Evolutionary conservation across 1,139 yeast species (phyloP).

Genomic region (Geotrichum citri-aurantii): DNA sequence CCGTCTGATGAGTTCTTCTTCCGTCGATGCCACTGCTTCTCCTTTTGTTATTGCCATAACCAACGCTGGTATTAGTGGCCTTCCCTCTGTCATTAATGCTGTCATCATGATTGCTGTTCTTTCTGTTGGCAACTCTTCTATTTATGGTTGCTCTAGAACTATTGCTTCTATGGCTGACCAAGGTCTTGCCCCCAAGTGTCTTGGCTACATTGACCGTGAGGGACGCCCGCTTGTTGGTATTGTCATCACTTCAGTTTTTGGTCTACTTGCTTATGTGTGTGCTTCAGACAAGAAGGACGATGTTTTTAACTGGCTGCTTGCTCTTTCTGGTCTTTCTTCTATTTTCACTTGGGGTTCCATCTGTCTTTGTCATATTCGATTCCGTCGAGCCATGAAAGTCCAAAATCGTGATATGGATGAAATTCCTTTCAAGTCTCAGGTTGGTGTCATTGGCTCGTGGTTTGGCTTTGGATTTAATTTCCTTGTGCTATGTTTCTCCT

Average conservation of each 20-base stretch:
- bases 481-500: slow-evolving; percentile 68
- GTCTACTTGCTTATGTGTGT: slow-evolving; percentile 59
- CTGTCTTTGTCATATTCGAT: slow-evolving; percentile 68
- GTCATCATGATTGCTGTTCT: slow-evolving; percentile 67
- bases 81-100: slow-evolving; percentile 67
- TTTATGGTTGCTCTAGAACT: slow-evolving; percentile 76
- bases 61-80: slow-evolving; percentile 51
- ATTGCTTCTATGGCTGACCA: slow-evolving; percentile 75
- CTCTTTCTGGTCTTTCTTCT: slow-evolving; percentile 74
- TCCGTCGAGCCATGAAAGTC: slow-evolving; percentile 63
- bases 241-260: slow-evolving; percentile 50
- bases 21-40: slow-evolving; percentile 54
- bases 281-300: slow-evolving; percentile 67
- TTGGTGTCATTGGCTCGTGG: slow-evolving; percentile 66
- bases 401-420: slow-evolving; percentile 64
- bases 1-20: slow-evolving; percentile 43
- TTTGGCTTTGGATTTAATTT: slow-evolving; percentile 58
- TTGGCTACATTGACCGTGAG: slow-evolving; percentile 64
- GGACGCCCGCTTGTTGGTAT: slow-evolving; percentile 76
- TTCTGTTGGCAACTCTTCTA: slow-evolving; percentile 70
- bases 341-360: slow-evolving; percentile 79
- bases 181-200: slow-evolving; percentile 69
- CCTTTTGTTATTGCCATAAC: slow-evolving; percentile 70
- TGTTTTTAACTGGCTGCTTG: slow-evolving; percentile 74
- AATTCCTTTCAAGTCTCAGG: slow-evolving; percentile 62